These are phyloP conservation scores for Agrostemma githago DNA, from an alignment of 148 eudicot genomes.

Conservation along the genomic window DNA sequence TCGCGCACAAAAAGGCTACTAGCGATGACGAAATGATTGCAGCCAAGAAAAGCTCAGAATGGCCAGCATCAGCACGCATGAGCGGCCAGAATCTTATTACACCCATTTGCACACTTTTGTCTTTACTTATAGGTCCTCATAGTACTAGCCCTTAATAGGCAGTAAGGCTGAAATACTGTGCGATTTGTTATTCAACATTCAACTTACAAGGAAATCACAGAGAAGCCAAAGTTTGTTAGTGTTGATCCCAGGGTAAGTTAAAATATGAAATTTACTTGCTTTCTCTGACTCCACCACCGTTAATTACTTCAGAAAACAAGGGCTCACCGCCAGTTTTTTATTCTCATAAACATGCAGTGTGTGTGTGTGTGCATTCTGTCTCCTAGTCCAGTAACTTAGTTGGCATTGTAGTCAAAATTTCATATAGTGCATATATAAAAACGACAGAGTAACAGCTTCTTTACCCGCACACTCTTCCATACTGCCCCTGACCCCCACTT, in stretches of 20 bases:
- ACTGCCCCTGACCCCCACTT: slow-evolving; percentile 97
- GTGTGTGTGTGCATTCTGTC: not conserved
- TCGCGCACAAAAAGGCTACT: too few relatives aligned
- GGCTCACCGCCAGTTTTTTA: not conserved
- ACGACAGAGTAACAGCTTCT: slow-evolving; percentile 8
- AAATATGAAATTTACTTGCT: not conserved
- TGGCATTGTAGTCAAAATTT: not conserved
- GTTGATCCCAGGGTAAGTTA: not conserved
- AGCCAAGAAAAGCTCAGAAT: too few relatives aligned
- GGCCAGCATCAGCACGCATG: too few relatives aligned
- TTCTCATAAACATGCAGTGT: not conserved
- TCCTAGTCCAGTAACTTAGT: not conserved
- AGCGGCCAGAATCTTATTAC: too few relatives aligned
- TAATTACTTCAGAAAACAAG: not conserved
- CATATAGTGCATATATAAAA: not conserved
- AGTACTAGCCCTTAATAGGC: not conserved
- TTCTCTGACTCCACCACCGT: not conserved
- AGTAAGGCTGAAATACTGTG: not conserved
- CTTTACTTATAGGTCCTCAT: not conserved
- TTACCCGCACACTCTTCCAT: slow-evolving; percentile 94
- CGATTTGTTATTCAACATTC: not conserved
- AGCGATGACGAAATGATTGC: too few relatives aligned
- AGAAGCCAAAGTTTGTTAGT: not conserved
- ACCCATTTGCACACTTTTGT: too few relatives aligned
- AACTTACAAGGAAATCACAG: not conserved